These are phyloP conservation scores for Gaertneriomyces sp. DNA, from an alignment of 192 early-diverging fungal species.

Conservation along the genomic window DNA sequence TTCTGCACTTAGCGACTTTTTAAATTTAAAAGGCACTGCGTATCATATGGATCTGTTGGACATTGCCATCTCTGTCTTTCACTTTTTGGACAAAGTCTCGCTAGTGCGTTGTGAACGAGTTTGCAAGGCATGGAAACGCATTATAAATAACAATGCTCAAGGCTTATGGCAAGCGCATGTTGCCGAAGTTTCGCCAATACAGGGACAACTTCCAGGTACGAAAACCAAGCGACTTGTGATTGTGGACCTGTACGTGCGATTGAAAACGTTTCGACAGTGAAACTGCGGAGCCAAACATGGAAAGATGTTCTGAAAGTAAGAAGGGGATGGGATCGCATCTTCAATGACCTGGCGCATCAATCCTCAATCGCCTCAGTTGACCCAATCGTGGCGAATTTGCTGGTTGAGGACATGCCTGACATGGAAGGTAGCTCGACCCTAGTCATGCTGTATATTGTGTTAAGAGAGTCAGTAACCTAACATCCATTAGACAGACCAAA, in stretches of 20 bases:
- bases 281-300: conserved; percentile 19
- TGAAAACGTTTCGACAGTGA: too few relatives aligned
- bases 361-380: not conserved
- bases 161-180: not conserved
- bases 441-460: not conserved
- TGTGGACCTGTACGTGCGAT: too few relatives aligned
- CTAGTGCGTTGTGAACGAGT: conserved; percentile 8
- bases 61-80: conserved; percentile 12
- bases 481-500: not conserved
- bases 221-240: too few relatives aligned
- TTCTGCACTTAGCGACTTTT: too few relatives aligned
- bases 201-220: not conserved
- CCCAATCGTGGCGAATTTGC: not conserved
- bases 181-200: not conserved
- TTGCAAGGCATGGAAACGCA: conserved; percentile 11
- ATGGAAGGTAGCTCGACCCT: not conserved
- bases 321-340: not conserved
- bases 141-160: conserved; percentile 3
- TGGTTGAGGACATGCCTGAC: not conserved
- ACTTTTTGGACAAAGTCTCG: conserved; percentile 2
- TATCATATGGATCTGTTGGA: conserved; percentile 17
- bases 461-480: not conserved
- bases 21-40: too few relatives aligned
- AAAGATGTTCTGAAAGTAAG: conserved; percentile 8
- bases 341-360: conserved; percentile 4